Base-by-base conservation (phyloP, 805 yeast genomes). In the Nakazawaea wyomingensis region DNA sequence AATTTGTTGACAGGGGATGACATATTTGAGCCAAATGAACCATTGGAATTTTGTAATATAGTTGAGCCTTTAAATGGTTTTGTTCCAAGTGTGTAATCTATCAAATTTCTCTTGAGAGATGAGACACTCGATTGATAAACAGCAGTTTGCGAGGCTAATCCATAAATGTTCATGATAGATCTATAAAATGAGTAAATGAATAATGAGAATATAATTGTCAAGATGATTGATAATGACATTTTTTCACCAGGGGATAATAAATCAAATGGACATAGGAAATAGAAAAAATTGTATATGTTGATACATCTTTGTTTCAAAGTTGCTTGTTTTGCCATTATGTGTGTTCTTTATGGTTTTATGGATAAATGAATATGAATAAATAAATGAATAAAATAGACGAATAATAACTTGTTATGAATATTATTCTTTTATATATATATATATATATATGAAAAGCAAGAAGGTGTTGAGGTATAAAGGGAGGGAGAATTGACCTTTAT, bases 181-280 rank as follows among this genome's bases (percentile, higher is more conserved):
- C 11, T 36, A 28, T 37, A 32, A 24, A 22, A 3, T 11, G 45
- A 37, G 19, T 24, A 42, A 11, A 21, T 26, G 11, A 42, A 5
- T 3, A 42, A 37, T 4, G n/a, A 4, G 9, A 24, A 4, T 2
- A 42, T 9, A 2, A 26, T 6, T 8, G 16, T 3, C 21, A 37
- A 37, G 14, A 35, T 10, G 5, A 22, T 4, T 6, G 8, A n/a
- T 3, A 43, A 33, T 8, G 19, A 19, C 4, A 32, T 14, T 9
- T 24, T 16, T 26, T 37, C 46, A 16, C 46, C 38, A 13, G 42
- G 37, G 4, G 41, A 26, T 42, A 43, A 37, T 24, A 43, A 24
- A n/a, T 20, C n/a, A 18, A 14, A 43, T 5, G 46, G 42, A n/a
- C 22, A 21, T 20, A 32, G 27, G 19, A 21, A 43, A 29, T 37